phyloP scores from a whole-genome alignment of 306 rosid genomes.

The Senna tora region DNA sequence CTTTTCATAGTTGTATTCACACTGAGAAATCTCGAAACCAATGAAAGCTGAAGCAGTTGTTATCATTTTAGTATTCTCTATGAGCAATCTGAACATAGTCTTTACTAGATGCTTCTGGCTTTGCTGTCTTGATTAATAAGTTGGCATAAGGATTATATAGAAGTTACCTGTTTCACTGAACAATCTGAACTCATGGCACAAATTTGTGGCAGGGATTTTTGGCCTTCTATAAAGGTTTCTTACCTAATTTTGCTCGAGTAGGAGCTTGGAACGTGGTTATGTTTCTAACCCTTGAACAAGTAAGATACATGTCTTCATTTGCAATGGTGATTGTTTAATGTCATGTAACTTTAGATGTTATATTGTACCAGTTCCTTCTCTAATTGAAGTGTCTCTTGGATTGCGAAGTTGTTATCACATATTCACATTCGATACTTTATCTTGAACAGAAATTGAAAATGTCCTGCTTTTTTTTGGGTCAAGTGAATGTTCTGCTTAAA shows the following conservation, averaged over 20 bases:
- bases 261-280: slow-evolving; percentile 88
- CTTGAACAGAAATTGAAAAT: neutral
- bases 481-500: slow-evolving; percentile 9
- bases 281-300: slow-evolving; percentile 93
- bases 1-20: slow-evolving; percentile 27
- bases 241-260: slow-evolving; percentile 82
- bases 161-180: slow-evolving; percentile 12
- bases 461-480: neutral
- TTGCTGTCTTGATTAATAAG: slow-evolving; percentile 23
- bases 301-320: slow-evolving; percentile 50
- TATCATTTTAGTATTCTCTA: neutral
- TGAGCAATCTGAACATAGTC: slow-evolving; percentile 4
- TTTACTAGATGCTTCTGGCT: slow-evolving; percentile 12
- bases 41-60: neutral
- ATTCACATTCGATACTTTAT: neutral
- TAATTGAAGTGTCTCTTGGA: slow-evolving; percentile 4
- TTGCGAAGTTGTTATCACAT: neutral
- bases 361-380: slow-evolving; percentile 9
- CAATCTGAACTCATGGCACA: slow-evolving; percentile 31
- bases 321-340: neutral
- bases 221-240: slow-evolving; percentile 96
- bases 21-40: slow-evolving; percentile 26
- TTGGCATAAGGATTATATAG: neutral
- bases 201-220: slow-evolving; percentile 74
- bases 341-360: slow-evolving; percentile 9